phyloP scores from a whole-genome alignment of 2,329 filamentous ascomycete species.

The Aulographum hederae region DNA sequence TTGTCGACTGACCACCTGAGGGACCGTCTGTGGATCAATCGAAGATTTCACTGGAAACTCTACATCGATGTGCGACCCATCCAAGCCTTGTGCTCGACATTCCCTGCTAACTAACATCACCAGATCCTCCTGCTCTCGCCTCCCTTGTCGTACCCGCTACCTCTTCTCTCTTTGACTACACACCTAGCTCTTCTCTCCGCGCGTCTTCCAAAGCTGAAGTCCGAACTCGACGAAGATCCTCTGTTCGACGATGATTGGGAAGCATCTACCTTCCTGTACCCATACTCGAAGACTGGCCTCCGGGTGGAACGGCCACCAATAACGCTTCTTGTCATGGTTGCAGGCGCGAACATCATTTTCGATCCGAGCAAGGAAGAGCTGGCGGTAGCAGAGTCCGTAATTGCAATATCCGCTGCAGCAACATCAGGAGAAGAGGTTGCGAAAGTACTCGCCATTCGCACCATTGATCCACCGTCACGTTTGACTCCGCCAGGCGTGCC shows the following conservation, averaged over 20 bases:
- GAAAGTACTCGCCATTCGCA: constrained; percentile 25
- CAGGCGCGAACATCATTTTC: constrained; percentile 80
- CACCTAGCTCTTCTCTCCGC: constrained; percentile 85
- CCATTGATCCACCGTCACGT: constrained; percentile 30
- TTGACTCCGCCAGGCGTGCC: constrained; percentile 29
- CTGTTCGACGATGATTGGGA: constrained; percentile 98
- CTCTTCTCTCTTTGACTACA: constrained; percentile 78
- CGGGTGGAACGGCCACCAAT: constrained; percentile 49
- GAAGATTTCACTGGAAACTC: constrained; percentile 86
- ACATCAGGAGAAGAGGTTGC: constrained; percentile 7
- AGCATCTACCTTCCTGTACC: constrained; percentile 60
- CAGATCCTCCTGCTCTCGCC: constrained; percentile 88
- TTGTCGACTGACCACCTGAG: constrained; percentile 49
- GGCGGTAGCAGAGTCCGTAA: constrained; percentile 73
- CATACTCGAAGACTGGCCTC: constrained; percentile 22
- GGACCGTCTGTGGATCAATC: constrained; percentile 68
- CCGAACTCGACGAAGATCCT: constrained; percentile 84
- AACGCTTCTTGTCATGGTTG: constrained; percentile 74
- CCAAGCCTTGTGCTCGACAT: not conserved
- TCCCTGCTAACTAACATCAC: not conserved
- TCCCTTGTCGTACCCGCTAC: constrained; percentile 80
- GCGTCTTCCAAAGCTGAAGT: constrained; percentile 66
- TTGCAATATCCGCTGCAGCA: constrained; percentile 43
- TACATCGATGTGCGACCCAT: constrained; percentile 51
- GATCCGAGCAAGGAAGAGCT: constrained; percentile 85